Evolutionary conservation across 805 yeast species (phyloP).

Genomic region (Wickerhamiella slavikovae): DNA sequence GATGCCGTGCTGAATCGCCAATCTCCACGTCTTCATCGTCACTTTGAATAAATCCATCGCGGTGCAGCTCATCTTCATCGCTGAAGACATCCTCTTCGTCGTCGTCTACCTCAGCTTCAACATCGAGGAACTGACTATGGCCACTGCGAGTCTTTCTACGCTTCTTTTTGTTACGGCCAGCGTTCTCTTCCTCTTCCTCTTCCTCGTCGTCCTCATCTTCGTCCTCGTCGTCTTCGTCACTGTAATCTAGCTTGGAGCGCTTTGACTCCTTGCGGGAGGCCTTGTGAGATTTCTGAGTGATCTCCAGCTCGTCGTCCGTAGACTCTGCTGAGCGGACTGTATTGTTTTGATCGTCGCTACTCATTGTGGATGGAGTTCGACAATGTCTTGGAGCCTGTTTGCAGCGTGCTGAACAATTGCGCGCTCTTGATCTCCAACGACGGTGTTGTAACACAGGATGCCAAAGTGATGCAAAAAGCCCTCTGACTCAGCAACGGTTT

Average conservation of each 20-base stretch:
- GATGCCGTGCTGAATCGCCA: slow-evolving; percentile 32
- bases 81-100: slow-evolving; percentile 94
- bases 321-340: too few relatives aligned
- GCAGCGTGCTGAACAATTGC: too few relatives aligned
- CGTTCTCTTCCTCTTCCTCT: slow-evolving; percentile 20
- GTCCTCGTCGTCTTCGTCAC: slow-evolving; percentile 22
- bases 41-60: slow-evolving; percentile 34
- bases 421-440: too few relatives aligned
- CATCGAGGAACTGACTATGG: slow-evolving; percentile 83
- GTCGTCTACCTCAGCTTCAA: slow-evolving; percentile 96
- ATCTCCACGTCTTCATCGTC: slow-evolving; percentile 29
- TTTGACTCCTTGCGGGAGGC: too few relatives aligned
- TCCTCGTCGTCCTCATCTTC: slow-evolving; percentile 22
- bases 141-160: slow-evolving; percentile 19
- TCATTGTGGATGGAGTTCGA: too few relatives aligned
- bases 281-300: too few relatives aligned
- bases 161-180: slow-evolving; percentile 20
- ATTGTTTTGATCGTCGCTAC: too few relatives aligned
- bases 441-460: too few relatives aligned
- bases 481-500: too few relatives aligned
- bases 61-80: slow-evolving; percentile 77
- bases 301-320: too few relatives aligned
- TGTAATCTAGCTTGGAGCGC: slow-evolving; percentile 7
- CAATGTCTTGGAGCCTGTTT: too few relatives aligned
- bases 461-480: too few relatives aligned